These are phyloP conservation scores for Ascochyta koolunga DNA, from an alignment of 2,329 filamentous ascomycete genomes.

Conservation along the genomic window DNA sequence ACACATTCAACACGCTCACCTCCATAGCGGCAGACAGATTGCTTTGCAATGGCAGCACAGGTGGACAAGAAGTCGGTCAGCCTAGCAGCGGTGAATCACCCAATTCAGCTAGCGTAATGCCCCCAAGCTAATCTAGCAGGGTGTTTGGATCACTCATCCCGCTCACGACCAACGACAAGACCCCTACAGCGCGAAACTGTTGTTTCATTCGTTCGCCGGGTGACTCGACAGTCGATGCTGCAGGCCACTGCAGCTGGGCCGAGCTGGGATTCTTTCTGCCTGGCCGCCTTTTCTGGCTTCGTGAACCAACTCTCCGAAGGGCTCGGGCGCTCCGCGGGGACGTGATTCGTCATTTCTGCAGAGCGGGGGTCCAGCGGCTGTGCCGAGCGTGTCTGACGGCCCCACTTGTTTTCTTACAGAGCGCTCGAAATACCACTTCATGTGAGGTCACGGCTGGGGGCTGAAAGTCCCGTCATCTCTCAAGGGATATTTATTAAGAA, in stretches of 20 bases:
- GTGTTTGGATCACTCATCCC: constrained; percentile 22
- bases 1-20: constrained; percentile 3
- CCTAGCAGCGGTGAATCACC: constrained; percentile 25
- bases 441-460: constrained; percentile 37
- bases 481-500: constrained; percentile 33
- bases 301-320: constrained; percentile 14
- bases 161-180: constrained; percentile 22
- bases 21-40: neutral
- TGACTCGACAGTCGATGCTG: constrained; percentile 22
- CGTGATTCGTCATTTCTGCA: constrained; percentile 31
- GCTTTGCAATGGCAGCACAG: neutral
- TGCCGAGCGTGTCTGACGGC: constrained; percentile 41
- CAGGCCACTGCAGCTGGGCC: constrained; percentile 26
- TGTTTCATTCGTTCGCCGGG: constrained; percentile 20
- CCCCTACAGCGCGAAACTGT: constrained; percentile 2
- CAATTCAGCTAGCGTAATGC: constrained; percentile 28
- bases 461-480: constrained; percentile 31
- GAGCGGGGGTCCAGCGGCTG: constrained; percentile 40
- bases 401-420: constrained; percentile 43
- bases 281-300: constrained; percentile 32
- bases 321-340: constrained; percentile 25
- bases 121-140: constrained; percentile 23
- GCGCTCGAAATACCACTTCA: constrained; percentile 41
- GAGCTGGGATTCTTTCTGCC: constrained; percentile 22
- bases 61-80: constrained; percentile 41